Conservation (phyloP, 495 filamentous ascomycete genomes). For the Trichoderma erinaceum region DNA sequence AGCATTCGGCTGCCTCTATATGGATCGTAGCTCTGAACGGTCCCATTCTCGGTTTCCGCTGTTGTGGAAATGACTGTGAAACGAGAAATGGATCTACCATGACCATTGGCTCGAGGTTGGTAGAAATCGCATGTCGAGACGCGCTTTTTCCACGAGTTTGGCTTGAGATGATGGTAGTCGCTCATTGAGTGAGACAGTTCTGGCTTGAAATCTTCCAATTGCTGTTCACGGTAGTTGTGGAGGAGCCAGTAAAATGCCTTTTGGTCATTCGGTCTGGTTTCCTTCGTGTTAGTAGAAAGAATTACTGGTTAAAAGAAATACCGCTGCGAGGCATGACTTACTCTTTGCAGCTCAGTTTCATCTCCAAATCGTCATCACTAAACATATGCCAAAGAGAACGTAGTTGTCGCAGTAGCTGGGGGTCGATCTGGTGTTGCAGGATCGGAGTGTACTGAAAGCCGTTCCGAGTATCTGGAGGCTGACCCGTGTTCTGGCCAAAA, state of each 20-base stretch:
- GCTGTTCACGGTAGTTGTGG: slow-evolving; percentile 68
- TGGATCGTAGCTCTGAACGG: slow-evolving; percentile 67
- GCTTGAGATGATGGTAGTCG: slow-evolving; percentile 77
- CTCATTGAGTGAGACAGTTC: slow-evolving; percentile 72
- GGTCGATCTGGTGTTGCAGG: slow-evolving; percentile 56
- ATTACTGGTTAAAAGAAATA: not conserved
- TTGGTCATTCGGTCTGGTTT: slow-evolving; percentile 68
- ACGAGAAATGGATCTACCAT: slow-evolving; percentile 54
- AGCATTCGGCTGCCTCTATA: slow-evolving; percentile 62
- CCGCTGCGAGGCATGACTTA: slow-evolving; percentile 33
- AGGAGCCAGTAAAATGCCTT: slow-evolving; percentile 87
- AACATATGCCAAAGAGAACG: slow-evolving; percentile 83
- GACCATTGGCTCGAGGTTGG: slow-evolving; percentile 34
- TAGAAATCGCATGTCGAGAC: slow-evolving; percentile 47
- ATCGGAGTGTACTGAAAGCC: slow-evolving; percentile 31
- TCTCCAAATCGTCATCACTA: slow-evolving; percentile 60
- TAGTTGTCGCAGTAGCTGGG: slow-evolving; percentile 74
- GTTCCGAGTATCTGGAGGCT: slow-evolving; percentile 21
- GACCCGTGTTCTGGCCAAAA: slow-evolving; percentile 30
- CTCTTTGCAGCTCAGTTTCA: slow-evolving; percentile 60
- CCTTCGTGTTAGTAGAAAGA: slow-evolving; percentile 22
- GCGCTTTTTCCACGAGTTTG: slow-evolving; percentile 41
- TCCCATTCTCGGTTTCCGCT: slow-evolving; percentile 35
- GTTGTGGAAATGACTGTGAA: slow-evolving; percentile 65
- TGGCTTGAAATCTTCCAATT: slow-evolving; percentile 75